Percentiles rank a stretch among this genome's conserved stretches.
Conservation (phyloP, 768 basidiomycete genomes). For the Suillus subalutaceus region DNA sequence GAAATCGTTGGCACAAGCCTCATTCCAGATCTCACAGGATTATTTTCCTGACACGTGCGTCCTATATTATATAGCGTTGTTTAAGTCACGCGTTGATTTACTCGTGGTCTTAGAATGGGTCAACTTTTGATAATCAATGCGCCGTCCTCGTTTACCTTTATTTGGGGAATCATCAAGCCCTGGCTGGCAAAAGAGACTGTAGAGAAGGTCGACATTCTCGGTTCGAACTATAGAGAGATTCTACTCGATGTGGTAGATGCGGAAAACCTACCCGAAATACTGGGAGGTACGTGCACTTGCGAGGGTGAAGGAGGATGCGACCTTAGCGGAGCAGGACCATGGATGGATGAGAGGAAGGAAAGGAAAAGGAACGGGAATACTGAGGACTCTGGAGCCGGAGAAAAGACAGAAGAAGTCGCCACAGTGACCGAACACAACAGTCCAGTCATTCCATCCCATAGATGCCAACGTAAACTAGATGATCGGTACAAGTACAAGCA, state of each 20-base stretch:
- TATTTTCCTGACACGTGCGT: conserved; percentile 78
- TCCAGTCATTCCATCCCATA: conserved; percentile 7
- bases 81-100: conserved; percentile 1
- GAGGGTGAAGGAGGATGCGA: conserved; percentile 56
- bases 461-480: conserved; percentile 2
- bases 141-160: conserved; percentile 70
- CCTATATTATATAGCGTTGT: background rate
- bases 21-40: conserved; percentile 78
- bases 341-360: conserved; percentile 58
- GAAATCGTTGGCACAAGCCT: conserved; percentile 59
- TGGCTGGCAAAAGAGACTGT: conserved; percentile 77
- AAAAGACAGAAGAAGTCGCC: background rate
- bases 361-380: conserved; percentile 21
- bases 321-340: conserved; percentile 67
- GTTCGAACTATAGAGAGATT: conserved; percentile 56
- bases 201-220: conserved; percentile 68
- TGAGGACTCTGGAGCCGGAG: background rate
- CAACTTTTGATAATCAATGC: conserved; percentile 73
- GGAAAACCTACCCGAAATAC: conserved; percentile 59
- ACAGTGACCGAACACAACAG: background rate
- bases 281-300: conserved; percentile 74
- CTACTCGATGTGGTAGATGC: conserved; percentile 63
- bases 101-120: conserved; percentile 56
- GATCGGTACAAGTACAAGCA: background rate
- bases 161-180: conserved; percentile 69